These are phyloP conservation scores for Russula sp. DNA, from an alignment of 768 basidiomycete genomes.

Conservation along the genomic window DNA sequence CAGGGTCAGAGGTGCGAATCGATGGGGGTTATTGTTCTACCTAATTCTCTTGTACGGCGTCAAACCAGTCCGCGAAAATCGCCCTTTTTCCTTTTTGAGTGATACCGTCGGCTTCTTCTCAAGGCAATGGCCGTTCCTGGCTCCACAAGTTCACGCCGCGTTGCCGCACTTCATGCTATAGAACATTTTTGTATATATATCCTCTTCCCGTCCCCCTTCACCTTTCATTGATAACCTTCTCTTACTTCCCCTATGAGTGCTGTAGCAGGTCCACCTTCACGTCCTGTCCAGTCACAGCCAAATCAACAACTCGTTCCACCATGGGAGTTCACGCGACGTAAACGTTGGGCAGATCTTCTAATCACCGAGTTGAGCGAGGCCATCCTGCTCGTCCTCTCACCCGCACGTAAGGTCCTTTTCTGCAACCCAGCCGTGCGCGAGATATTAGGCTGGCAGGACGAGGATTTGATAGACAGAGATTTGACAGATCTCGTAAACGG, in stretches of 20 bases:
- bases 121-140: constrained; percentile 8
- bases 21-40: constrained; percentile 86
- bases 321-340: constrained; percentile 84
- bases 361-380: constrained; percentile 71
- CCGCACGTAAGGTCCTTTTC: constrained; percentile 57
- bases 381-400: constrained; percentile 61
- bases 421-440: constrained; percentile 63
- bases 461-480: constrained; percentile 64
- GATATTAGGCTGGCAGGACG: constrained; percentile 70
- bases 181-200: background rate
- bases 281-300: constrained; percentile 5
- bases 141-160: constrained; percentile 16
- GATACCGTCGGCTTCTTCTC: constrained; percentile 15
- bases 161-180: background rate
- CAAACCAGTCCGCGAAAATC: constrained; percentile 9
- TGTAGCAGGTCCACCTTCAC: constrained; percentile 10
- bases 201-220: background rate
- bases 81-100: constrained; percentile 3
- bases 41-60: constrained; percentile 29
- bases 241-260: constrained; percentile 9
- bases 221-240: background rate
- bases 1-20: constrained; percentile 76
- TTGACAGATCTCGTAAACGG: constrained; percentile 58
- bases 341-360: constrained; percentile 80
- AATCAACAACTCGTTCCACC: constrained; percentile 19